Base-by-base conservation (phyloP, 106 monocot species). In the Apostasia shenzhenica region DNA sequence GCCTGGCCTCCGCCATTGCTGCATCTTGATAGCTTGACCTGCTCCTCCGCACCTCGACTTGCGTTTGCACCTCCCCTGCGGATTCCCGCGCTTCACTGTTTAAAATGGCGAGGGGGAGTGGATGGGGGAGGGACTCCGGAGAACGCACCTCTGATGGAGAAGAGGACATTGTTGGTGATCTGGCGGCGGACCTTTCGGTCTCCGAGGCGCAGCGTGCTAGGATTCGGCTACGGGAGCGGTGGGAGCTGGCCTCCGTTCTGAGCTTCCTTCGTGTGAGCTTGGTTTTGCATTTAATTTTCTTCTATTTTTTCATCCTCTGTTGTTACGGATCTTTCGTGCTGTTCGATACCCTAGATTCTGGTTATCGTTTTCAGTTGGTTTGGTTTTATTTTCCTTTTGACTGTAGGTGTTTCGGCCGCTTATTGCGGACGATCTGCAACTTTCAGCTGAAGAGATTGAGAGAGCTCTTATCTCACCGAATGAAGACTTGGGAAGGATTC, bases 171-270 rank as follows among this genome's bases (percentile, higher is more conserved):
- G 3, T 13, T 10, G 55, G 12, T 5, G 45, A 54, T 46, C 12
- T 26, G 55, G 52, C 37, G 45, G 6, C 46, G 39, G 76, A 61
- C 13, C 48, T 9, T 37, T 13, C 54, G 1, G 38, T 52, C n/a
- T 51, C 68, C 45, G 78, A 75, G 41, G 4, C 61, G 4, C 59
- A 85, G 55, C 39, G 56, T 13, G 61, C 79, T 1, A 50, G 71
- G 73, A 26, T 14, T 2, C 70, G 56, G 45, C 81, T 89, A 45
- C 88, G 88, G 48, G 71, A 64, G 71, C 79, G 82, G 41, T 89
- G 88, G 88, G 81, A 89, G 76, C 72, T 85, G 51, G 88, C 88
- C 5, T 84, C 81, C 6, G 88, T 85, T 41, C 79, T 88, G 39
- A 76, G 85, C 65, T 88, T 88, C 59, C 51, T 88, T 8, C 67